Percentiles rank a stretch among this genome's conserved stretches.
phyloP scores from a whole-genome alignment of 352 stramenopile species.

The Globisporangium rhizosaccharum region DNA sequence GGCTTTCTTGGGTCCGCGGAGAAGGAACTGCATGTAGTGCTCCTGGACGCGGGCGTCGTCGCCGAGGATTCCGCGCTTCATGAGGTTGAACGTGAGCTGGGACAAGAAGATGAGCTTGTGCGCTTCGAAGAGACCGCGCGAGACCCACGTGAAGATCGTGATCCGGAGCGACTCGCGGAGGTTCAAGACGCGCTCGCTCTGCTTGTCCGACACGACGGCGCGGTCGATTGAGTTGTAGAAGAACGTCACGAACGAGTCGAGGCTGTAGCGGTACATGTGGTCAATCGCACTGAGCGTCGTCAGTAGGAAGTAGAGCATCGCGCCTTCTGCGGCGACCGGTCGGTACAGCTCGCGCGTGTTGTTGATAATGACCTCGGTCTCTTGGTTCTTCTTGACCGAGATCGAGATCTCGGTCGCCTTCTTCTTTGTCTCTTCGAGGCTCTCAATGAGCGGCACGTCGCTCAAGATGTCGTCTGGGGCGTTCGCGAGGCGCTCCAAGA shows the following conservation, averaged over 20 bases:
- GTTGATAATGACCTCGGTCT: conserved; percentile 94
- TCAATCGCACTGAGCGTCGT: conserved; percentile 94
- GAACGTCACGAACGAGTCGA: conserved; percentile 96
- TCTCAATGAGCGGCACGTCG: conserved; percentile 95
- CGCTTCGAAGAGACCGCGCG: conserved; percentile 92
- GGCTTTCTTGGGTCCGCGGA: conserved; percentile 84
- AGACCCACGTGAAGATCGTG: conserved; percentile 96
- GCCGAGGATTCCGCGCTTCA: conserved; percentile 94
- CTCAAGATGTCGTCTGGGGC: conserved; percentile 95
- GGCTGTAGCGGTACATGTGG: conserved; percentile 98
- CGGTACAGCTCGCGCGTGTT: conserved; percentile 93
- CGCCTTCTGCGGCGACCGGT: conserved; percentile 90
- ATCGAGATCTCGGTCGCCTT: conserved; percentile 94
- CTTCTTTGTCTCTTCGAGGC: conserved; percentile 95
- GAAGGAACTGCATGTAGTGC: conserved; percentile 95
- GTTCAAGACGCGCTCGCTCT: conserved; percentile 89
- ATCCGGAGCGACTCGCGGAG: conserved; percentile 93
- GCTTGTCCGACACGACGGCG: conserved; percentile 76
- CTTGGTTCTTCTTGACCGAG: conserved; percentile 92
- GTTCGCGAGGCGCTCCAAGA: conserved; percentile 94
- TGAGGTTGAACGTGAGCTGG: conserved; percentile 97
- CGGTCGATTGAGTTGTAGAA: conserved; percentile 96
- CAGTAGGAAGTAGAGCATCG: conserved; percentile 97
- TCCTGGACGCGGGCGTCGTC: conserved; percentile 92
- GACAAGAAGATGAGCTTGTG: conserved; percentile 97